These are phyloP conservation scores for Gillenia trifoliata DNA, from an alignment of 306 rosid genomes.

Conservation along the genomic window DNA sequence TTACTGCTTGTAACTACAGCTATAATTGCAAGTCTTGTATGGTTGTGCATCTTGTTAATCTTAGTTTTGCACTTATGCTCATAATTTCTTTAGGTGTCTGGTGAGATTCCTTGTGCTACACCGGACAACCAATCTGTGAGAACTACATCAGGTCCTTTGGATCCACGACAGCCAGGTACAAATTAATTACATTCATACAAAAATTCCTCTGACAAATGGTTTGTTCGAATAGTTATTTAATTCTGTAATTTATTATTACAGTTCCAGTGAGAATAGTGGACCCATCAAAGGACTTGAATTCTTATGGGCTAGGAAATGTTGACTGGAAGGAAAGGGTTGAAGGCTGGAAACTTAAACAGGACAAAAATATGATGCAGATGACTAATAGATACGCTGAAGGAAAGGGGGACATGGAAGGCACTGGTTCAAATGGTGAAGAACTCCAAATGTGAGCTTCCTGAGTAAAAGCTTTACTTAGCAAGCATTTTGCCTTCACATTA, in stretches of 20 bases:
- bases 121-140: conserved; percentile 89
- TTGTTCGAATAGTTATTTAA: conserved; percentile 19
- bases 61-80: background rate
- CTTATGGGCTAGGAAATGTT: conserved; percentile 95
- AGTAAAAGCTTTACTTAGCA: background rate
- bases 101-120: conserved; percentile 85
- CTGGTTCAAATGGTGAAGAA: conserved; percentile 98
- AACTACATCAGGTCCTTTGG: conserved; percentile 93
- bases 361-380: conserved; percentile 70
- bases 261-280: conserved; percentile 93
- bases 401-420: conserved; percentile 94
- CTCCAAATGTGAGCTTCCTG: conserved; percentile 69
- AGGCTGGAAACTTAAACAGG: conserved; percentile 98
- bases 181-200: background rate
- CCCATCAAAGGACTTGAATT: conserved; percentile 90
- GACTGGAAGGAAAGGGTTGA: conserved; percentile 99
- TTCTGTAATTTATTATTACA: conserved; percentile 23
- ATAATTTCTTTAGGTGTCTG: conserved; percentile 58
- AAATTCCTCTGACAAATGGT: conserved; percentile 4
- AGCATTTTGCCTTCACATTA: background rate
- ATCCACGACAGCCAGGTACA: conserved; percentile 93
- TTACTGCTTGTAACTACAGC: background rate
- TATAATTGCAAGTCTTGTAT: background rate
- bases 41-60: background rate
- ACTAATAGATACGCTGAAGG: conserved; percentile 76